These are phyloP conservation scores for Buddleja alternifolia DNA, from an alignment of 257 asterid species.

Conservation along the genomic window DNA sequence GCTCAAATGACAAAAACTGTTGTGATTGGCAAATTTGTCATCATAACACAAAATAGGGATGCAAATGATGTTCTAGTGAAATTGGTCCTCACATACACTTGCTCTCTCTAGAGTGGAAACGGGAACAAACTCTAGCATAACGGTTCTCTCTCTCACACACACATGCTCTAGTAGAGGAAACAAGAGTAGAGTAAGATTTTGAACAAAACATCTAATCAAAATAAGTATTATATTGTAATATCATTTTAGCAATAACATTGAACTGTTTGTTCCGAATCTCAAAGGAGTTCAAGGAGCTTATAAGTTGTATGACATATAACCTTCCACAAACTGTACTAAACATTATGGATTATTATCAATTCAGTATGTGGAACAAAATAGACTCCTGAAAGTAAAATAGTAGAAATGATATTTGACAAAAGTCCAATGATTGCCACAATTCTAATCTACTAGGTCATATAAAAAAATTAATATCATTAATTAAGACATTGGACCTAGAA, in stretches of 20 bases:
- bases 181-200: background rate
- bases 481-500: constrained; percentile 6
- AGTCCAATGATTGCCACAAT: background rate
- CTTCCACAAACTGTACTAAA: background rate
- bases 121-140: background rate
- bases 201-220: background rate
- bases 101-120: constrained; percentile 17
- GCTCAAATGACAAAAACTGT: constrained; percentile 1
- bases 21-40: background rate
- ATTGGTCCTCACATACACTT: constrained; percentile 12
- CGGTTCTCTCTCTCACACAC: background rate
- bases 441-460: background rate
- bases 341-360: background rate
- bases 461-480: background rate
- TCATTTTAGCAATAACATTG: constrained; percentile 1
- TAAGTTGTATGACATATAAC: constrained; percentile 1
- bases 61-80: constrained; percentile 5
- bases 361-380: constrained; percentile 6
- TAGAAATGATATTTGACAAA: background rate
- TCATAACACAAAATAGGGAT: constrained; percentile 8
- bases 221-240: background rate
- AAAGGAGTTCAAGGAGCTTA: constrained; percentile 1
- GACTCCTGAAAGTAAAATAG: background rate
- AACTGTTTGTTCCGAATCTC: background rate
- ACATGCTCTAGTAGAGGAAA: background rate